Conservation (phyloP, 345 rosid genomes). For the Clarkia xantiana region DNA sequence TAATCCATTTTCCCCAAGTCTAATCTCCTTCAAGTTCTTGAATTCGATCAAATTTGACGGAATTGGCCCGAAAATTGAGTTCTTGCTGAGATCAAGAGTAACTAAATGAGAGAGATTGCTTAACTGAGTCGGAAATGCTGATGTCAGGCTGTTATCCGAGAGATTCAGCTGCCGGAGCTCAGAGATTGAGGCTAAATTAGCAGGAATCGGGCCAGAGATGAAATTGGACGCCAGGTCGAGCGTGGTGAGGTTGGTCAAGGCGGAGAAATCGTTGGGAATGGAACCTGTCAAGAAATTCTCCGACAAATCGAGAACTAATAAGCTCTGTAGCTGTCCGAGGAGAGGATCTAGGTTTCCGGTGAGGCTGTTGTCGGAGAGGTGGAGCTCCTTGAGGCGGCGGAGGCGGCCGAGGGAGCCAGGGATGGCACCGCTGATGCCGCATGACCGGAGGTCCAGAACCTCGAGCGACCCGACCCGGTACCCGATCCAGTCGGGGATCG, state of each 20-base stretch:
- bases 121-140: slow-evolving; percentile 32
- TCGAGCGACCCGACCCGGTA: slow-evolving; percentile 20
- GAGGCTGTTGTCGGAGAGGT: slow-evolving; percentile 30
- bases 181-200: slow-evolving; percentile 22
- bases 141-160: slow-evolving; percentile 36
- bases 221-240: slow-evolving; percentile 38
- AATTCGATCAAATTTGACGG: slow-evolving; percentile 29
- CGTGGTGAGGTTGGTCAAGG: slow-evolving; percentile 21
- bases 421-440: slow-evolving; percentile 32
- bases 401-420: slow-evolving; percentile 40
- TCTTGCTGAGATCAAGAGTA: slow-evolving; percentile 48
- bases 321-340: slow-evolving; percentile 26
- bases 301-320: slow-evolving; percentile 37
- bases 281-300: slow-evolving; percentile 38
- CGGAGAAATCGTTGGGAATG: slow-evolving; percentile 26
- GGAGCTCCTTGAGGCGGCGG: slow-evolving; percentile 22
- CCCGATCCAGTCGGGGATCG: slow-evolving; percentile 55
- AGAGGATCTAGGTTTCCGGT: slow-evolving; percentile 27
- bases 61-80: slow-evolving; percentile 32
- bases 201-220: slow-evolving; percentile 34
- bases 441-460: slow-evolving; percentile 49
- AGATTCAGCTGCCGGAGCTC: slow-evolving; percentile 28
- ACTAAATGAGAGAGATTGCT: slow-evolving; percentile 27
- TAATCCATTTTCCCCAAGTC: slow-evolving; percentile 26
- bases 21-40: slow-evolving; percentile 27